Conservation (phyloP, 306 rosid species). For the Argentina anserina region DNA sequence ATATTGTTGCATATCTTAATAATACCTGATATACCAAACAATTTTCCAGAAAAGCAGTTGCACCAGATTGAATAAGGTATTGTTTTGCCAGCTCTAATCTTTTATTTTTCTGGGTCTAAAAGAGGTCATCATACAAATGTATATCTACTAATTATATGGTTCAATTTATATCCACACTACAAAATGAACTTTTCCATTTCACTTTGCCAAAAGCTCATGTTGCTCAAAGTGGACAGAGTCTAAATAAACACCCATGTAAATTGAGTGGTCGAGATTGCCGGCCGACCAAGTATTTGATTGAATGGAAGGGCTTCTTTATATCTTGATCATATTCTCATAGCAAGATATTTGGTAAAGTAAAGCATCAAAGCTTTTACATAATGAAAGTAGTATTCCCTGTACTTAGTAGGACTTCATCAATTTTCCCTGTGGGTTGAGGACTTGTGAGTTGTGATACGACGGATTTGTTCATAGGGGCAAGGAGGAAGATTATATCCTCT, state of each 20-base stretch:
- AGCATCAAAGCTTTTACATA: neutral
- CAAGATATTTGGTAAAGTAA: neutral
- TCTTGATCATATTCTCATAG: neutral
- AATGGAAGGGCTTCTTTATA: neutral
- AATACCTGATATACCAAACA: neutral
- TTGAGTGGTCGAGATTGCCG: conserved; percentile 21
- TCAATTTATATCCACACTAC: neutral
- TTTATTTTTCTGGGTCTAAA: neutral
- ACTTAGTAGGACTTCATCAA: neutral
- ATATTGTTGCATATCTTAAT: neutral
- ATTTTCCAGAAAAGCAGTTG: neutral
- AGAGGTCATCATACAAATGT: neutral
- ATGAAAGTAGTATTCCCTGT: neutral
- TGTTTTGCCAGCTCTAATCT: neutral
- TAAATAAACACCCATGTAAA: conserved; percentile 4
- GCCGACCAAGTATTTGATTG: neutral
- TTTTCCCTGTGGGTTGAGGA: neutral
- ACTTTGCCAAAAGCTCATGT: neutral
- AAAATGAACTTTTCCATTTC: neutral
- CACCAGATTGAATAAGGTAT: conserved; percentile 1
- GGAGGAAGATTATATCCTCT: neutral
- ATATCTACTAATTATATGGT: neutral
- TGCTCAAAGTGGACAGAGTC: neutral
- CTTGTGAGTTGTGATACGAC: neutral
- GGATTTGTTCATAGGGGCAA: neutral